Evolutionary conservation across 1,284 basidiomycete genomes (phyloP), one percentile per base, ranked within the genome.

Genomic region (Cryptococcus sp.): DNA sequence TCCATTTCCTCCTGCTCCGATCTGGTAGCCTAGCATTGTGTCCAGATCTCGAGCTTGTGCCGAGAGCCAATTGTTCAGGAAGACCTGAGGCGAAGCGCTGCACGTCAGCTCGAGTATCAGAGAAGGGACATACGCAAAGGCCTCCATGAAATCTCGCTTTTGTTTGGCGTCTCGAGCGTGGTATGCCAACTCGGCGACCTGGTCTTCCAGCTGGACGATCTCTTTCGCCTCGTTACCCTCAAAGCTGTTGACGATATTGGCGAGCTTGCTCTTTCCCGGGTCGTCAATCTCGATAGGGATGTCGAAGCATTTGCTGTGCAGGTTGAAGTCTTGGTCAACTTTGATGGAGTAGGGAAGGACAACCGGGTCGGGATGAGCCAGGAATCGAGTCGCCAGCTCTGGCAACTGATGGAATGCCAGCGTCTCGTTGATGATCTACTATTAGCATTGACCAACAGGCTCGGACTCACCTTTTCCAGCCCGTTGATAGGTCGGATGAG

Each of bases 221-320:
- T 84, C 81, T 52, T 81, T 79, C 3, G 78, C 75, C 34, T 72
- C 69, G 52, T 86, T 83, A 44, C 83, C 82, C 57, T 81, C 85
- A 45, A 84, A 78, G 54, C 79, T 79, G n/a, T 86, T 73, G 28
- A 86, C 78, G n/a, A 86, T 82, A 2, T 80, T 73, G 47, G 77
- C 78, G 83, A 91, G 87, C 54, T 84, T 82, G 47, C 76, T 79
- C 71, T 90, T 92, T 51, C 87, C 70, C 0, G 81, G 77, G 65
- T 97, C 93, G 62, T 97, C 93, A 65, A 87, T 80, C 65, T 91
- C 92, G 19, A 97, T 74, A 48, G 94, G 88, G 21, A 94, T 81
- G 65, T 97, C 93, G 77, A 83, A 97, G 84, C 88, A 57, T 77
- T 70, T 63, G 76, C 77, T 16, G 61, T 68, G 57, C 32, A 70